Conservation (phyloP, 352 stramenopile genomes). For the Achlya hypogyna region DNA sequence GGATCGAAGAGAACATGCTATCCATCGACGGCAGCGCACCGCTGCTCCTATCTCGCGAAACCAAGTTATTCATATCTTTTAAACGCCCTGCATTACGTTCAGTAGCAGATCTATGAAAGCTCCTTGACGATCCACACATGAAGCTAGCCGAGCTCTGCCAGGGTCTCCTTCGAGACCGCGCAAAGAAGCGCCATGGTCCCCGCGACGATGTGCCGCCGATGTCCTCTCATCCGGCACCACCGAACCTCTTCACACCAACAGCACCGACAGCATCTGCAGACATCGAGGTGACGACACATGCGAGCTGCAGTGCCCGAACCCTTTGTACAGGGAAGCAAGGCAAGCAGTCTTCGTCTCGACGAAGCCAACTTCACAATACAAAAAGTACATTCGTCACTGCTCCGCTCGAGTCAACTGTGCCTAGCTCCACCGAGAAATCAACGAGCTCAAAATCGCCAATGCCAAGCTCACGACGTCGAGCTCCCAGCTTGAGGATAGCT, state of each 20-base stretch:
- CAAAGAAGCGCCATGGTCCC: neutral
- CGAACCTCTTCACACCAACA: neutral
- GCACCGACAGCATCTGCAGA: neutral
- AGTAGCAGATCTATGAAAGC: neutral
- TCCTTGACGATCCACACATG: slow-evolving; percentile 29
- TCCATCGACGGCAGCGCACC: neutral
- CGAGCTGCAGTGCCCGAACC: neutral
- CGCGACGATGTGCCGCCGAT: neutral
- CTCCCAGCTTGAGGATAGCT: slow-evolving; percentile 67
- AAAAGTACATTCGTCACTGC: slow-evolving; percentile 25
- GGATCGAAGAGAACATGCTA: slow-evolving; percentile 10
- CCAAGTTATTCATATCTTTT: slow-evolving; percentile 60
- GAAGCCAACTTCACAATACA: slow-evolving; percentile 59
- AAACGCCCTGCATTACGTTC: neutral
- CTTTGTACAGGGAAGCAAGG: neutral
- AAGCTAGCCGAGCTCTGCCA: slow-evolving; percentile 43
- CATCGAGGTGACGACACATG: neutral
- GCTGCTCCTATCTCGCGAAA: slow-evolving; percentile 54
- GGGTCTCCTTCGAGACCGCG: neutral
- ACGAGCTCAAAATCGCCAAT: slow-evolving; percentile 47
- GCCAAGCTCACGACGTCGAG: slow-evolving; percentile 51
- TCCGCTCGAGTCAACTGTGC: neutral
- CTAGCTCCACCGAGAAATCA: slow-evolving; percentile 47
- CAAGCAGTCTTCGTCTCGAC: slow-evolving; percentile 25
- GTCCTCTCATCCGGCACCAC: neutral